phyloP scores from a whole-genome alignment of 2,329 filamentous ascomycete species.

The Pyrenophora tritici-repentis region DNA sequence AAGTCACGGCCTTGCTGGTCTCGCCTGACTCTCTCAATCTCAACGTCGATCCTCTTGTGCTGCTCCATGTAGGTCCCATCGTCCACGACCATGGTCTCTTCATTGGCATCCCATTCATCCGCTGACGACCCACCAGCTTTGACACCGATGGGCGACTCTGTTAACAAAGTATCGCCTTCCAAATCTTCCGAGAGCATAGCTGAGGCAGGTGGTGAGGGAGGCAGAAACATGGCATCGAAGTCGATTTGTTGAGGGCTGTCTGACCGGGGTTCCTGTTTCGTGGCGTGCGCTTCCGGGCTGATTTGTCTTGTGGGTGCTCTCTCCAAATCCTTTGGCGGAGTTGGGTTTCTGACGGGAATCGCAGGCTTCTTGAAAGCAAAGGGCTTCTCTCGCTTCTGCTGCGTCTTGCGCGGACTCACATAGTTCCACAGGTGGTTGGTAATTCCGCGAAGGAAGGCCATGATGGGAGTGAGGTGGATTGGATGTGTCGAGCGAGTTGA shows the following conservation, averaged over 20 bases:
- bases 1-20: slow-evolving; percentile 41
- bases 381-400: slow-evolving; percentile 42
- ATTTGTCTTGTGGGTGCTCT: slow-evolving; percentile 27
- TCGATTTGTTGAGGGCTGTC: slow-evolving; percentile 23
- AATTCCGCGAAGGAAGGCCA: slow-evolving; percentile 42
- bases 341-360: slow-evolving; percentile 19
- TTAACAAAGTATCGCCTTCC: slow-evolving; percentile 40
- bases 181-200: slow-evolving; percentile 26
- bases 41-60: slow-evolving; percentile 28
- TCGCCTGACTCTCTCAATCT: slow-evolving; percentile 30
- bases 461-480: slow-evolving; percentile 12
- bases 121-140: slow-evolving; percentile 17
- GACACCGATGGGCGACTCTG: slow-evolving; percentile 11
- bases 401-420: slow-evolving; percentile 50
- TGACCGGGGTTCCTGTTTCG: slow-evolving; percentile 31
- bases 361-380: slow-evolving; percentile 48
- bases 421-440: slow-evolving; percentile 50
- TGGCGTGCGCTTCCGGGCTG: slow-evolving; percentile 40
- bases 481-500: neutral
- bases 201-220: slow-evolving; percentile 41
- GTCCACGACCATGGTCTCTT: slow-evolving; percentile 43
- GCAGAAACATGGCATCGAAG: slow-evolving; percentile 31
- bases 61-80: slow-evolving; percentile 37
- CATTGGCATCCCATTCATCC: slow-evolving; percentile 43
- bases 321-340: neutral